These are phyloP conservation scores for Pythium aphanidermatum DNA, from an alignment of 352 stramenopile genomes.

Conservation along the genomic window DNA sequence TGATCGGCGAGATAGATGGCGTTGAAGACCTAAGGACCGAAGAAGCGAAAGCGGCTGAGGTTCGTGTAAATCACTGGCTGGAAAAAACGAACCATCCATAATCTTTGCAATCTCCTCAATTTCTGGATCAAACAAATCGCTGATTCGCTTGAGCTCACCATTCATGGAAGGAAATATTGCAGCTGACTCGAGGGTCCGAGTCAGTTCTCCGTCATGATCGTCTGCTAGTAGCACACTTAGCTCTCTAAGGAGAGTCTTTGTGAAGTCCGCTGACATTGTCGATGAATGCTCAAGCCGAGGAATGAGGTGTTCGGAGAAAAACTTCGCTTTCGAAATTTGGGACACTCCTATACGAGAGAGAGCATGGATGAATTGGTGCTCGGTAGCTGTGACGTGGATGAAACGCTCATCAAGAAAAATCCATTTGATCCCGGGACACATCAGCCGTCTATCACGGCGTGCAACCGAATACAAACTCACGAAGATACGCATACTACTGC, in stretches of 20 bases:
- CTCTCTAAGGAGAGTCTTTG: conserved; percentile 40
- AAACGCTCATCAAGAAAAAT: conserved; percentile 49
- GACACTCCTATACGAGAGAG: conserved; percentile 22
- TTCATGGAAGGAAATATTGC: conserved; percentile 54
- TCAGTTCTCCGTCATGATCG: conserved; percentile 34
- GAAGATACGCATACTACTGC: not conserved
- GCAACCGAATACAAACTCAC: conserved; percentile 1
- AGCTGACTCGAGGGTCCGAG: conserved; percentile 34
- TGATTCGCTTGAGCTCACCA: conserved; percentile 49
- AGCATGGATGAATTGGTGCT: conserved; percentile 11
- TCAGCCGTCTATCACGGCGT: not conserved
- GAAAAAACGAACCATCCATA: conserved; percentile 68
- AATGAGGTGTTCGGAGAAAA: conserved; percentile 45
- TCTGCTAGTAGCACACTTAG: conserved; percentile 30
- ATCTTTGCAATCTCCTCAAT: conserved; percentile 62
- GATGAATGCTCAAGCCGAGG: conserved; percentile 32
- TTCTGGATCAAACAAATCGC: conserved; percentile 64
- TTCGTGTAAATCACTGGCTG: conserved; percentile 50
- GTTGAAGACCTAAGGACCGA: conserved; percentile 62
- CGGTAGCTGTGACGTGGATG: conserved; percentile 37
- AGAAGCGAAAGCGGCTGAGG: conserved; percentile 41
- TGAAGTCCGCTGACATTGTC: conserved; percentile 10
- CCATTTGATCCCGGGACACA: conserved; percentile 23
- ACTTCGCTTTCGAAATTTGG: conserved; percentile 38
- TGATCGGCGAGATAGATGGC: conserved; percentile 49